phyloP scores from a whole-genome alignment of 1,284 basidiomycete species.

The Tylopilus sp. region DNA sequence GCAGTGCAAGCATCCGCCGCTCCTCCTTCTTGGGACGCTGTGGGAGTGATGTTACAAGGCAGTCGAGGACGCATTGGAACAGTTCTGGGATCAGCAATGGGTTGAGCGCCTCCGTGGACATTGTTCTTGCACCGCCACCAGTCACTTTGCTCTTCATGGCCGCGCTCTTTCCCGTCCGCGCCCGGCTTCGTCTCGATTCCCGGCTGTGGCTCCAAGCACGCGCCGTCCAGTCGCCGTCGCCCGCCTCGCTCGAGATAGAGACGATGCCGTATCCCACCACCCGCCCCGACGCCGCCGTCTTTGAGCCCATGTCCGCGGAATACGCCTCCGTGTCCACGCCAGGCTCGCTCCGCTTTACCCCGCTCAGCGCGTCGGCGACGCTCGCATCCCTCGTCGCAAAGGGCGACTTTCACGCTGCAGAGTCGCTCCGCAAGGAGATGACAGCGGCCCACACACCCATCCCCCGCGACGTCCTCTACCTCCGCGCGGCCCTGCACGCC shows the following conservation, averaged over 20 bases:
- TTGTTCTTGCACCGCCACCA: conserved; percentile 16
- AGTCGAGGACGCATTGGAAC: conserved; percentile 4
- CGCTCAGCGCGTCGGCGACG: conserved; percentile 26
- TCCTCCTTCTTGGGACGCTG: not conserved
- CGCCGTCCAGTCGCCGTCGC: conserved; percentile 28
- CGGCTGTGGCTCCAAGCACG: conserved; percentile 20
- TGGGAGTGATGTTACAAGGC: not conserved
- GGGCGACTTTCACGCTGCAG: conserved; percentile 23
- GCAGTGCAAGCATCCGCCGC: not conserved
- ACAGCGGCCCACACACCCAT: conserved; percentile 23
- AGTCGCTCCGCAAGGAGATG: conserved; percentile 32
- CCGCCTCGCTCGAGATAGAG: conserved; percentile 31
- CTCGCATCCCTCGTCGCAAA: conserved; percentile 24
- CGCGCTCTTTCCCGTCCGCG: conserved; percentile 14
- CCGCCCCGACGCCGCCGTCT: conserved; percentile 27
- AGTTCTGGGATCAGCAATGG: conserved; percentile 3
- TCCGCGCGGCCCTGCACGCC: conserved; percentile 28
- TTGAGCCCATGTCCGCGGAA: conserved; percentile 30
- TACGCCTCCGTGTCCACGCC: conserved; percentile 17
- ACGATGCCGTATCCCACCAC: conserved; percentile 31
- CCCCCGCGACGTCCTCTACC: conserved; percentile 21
- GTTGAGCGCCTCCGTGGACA: too few species aligned
- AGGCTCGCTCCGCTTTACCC: conserved; percentile 13
- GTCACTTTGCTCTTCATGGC: not conserved
- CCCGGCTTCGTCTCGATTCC: conserved; percentile 7